Conservation (phyloP, 768 basidiomycete genomes). For the Inosperma sp. region DNA sequence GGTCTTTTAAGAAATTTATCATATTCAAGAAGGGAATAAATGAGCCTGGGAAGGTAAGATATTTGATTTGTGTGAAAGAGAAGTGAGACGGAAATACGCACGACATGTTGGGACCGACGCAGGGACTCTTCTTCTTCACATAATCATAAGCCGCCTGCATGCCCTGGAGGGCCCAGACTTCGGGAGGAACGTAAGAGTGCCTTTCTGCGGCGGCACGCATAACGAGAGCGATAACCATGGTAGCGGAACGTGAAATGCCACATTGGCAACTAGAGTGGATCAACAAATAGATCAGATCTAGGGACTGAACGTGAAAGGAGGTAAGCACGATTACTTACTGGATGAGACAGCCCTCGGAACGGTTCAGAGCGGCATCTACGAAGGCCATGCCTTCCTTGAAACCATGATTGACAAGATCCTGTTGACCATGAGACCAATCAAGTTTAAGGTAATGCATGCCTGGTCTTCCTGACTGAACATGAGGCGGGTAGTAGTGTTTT, state of each 20-base stretch:
- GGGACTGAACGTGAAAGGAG: slow-evolving; percentile 19
- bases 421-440: slow-evolving; percentile 91
- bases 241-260: slow-evolving; percentile 88
- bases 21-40: slow-evolving; percentile 91
- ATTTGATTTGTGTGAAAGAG: slow-evolving; percentile 15
- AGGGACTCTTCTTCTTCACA: slow-evolving; percentile 85
- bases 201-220: slow-evolving; percentile 84
- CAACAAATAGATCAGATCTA: slow-evolving; percentile 17
- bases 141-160: slow-evolving; percentile 89
- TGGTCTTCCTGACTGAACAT: slow-evolving; percentile 65
- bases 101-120: slow-evolving; percentile 94
- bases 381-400: slow-evolving; percentile 80
- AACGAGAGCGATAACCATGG: slow-evolving; percentile 83
- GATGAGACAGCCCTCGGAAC: slow-evolving; percentile 76
- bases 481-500: slow-evolving; percentile 64
- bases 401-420: slow-evolving; percentile 74
- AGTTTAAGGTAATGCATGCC: slow-evolving; percentile 85
- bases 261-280: slow-evolving; percentile 71
- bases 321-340: slow-evolving; percentile 54
- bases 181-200: slow-evolving; percentile 61
- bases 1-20: slow-evolving; percentile 65
- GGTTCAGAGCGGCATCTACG: slow-evolving; percentile 68
- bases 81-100: slow-evolving; percentile 41
- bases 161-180: slow-evolving; percentile 75
- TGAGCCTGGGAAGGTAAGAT: slow-evolving; percentile 53